Base-by-base conservation (phyloP, 2,329 filamentous ascomycete species). In the Sphaceloma murrayae region DNA sequence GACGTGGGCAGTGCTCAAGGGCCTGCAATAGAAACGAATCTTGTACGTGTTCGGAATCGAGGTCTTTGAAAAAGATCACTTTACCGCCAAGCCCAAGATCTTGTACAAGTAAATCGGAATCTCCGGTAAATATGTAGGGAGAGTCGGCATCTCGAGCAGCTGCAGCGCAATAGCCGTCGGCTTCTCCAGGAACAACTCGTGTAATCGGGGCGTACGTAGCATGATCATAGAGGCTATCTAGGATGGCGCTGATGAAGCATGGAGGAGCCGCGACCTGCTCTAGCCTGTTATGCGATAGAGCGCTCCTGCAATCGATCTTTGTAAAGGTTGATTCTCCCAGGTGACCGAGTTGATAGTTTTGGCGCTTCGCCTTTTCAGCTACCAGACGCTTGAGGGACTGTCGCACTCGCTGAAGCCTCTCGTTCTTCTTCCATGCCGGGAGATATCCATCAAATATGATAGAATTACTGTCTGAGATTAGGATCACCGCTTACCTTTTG, bases 381-480 rank as follows among this genome's bases (percentile, higher is more conserved):
- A 72, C 68, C 16, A 88, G 63, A 16, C 74, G 69, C 3, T 65
- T 62, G 5, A 81, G 74, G 16, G 69, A 74, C 14, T 67, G 70
- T 39, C 76, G 66, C 26, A 83, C 67, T 24, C 86, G 72, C 7
- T 71, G 61, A 40, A 79, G 63, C 3, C 86, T 74, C 5, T 77
- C 75, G 0, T 64, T 58, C 24, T 72, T 69, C 58, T 94, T 94
- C 3, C 68, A 61, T 0, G 59, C 47, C 0, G 89, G 89, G 1
- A 96, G 69, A 46, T 77, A 80, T 10, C 87, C 87, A 60, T 96
- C 89, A 54, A 96, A 95, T 58, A 82, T 87, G 43, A 95, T 82
- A 34, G 72, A 76, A 47, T 75, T 65, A 52, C 79, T 84, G 52
- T 6, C 3, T 16, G 5, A 6, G 27, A 24, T 45, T 19, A 21